Evolutionary conservation across 805 yeast species (phyloP).

Genomic region (Zygoascus tannicola): DNA sequence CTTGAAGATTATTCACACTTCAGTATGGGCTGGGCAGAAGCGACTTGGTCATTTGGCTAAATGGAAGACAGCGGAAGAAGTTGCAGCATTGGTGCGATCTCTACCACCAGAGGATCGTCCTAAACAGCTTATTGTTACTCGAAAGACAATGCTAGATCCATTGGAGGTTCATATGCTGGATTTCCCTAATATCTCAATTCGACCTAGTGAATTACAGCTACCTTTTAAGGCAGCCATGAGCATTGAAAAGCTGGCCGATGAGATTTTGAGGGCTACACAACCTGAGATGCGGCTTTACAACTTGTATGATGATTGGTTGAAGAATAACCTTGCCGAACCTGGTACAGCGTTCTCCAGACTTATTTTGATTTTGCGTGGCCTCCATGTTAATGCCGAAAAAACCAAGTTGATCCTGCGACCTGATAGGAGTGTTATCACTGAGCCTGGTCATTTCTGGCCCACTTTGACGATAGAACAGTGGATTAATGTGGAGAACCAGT

Average conservation of each 20-base stretch:
- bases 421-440: conserved; percentile 57
- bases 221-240: conserved; percentile 85
- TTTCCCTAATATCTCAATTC: conserved; percentile 81
- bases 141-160: conserved; percentile 90
- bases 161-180: conserved; percentile 94
- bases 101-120: conserved; percentile 93
- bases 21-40: conserved; percentile 96
- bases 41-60: conserved; percentile 87
- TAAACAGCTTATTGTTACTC: conserved; percentile 77
- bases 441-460: conserved; percentile 90
- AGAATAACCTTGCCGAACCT: conserved; percentile 45
- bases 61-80: conserved; percentile 98
- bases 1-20: conserved; percentile 81
- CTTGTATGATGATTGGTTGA: conserved; percentile 89
- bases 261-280: conserved; percentile 78
- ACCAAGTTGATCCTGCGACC: conserved; percentile 70
- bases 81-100: conserved; percentile 80
- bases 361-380: conserved; percentile 70
- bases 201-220: conserved; percentile 79
- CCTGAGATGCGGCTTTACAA: conserved; percentile 89
- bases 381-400: conserved; percentile 67
- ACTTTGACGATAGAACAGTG: conserved; percentile 80
- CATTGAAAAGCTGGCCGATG: conserved; percentile 67
- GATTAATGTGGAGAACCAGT: conserved; percentile 78
- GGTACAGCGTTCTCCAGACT: conserved; percentile 91